phyloP scores from a whole-genome alignment of 2,329 filamentous ascomycete genomes.

The Aspergillus hiratsukae region DNA sequence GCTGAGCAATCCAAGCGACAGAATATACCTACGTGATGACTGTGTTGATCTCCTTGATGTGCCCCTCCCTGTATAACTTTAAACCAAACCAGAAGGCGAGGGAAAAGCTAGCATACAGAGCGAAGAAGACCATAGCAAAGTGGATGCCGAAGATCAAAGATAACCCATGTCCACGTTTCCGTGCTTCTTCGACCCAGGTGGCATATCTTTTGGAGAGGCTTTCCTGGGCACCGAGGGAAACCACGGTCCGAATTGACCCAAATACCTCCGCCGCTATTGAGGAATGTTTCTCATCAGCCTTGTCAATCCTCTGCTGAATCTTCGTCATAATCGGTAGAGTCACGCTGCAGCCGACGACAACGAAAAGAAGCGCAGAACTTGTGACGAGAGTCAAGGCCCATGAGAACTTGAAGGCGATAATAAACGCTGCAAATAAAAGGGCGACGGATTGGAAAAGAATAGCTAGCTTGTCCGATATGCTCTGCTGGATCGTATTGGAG shows the following conservation, averaged over 20 bases:
- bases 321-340: conserved; percentile 32
- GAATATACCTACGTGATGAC: conserved; percentile 30
- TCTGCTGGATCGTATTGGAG: conserved; percentile 51
- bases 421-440: conserved; percentile 43
- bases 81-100: conserved; percentile 38
- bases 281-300: conserved; percentile 35
- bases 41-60: conserved; percentile 31
- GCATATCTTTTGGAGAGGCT: conserved; percentile 35
- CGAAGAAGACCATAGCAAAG: conserved; percentile 31
- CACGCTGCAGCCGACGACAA: conserved; percentile 29
- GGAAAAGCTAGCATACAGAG: conserved; percentile 33
- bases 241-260: conserved; percentile 41
- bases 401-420: conserved; percentile 50
- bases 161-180: conserved; percentile 26
- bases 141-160: conserved; percentile 28
- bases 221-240: conserved; percentile 41
- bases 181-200: conserved; percentile 34
- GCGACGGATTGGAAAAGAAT: conserved; percentile 41
- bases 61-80: conserved; percentile 30
- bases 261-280: conserved; percentile 42
- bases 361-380: conserved; percentile 44
- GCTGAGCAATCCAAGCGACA: not conserved
- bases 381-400: conserved; percentile 51
- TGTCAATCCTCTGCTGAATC: conserved; percentile 30
- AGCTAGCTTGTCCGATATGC: conserved; percentile 51